These are phyloP conservation scores for Leccinum angustisporum DNA, from an alignment of 1,284 basidiomycete species.

Conservation along the genomic window DNA sequence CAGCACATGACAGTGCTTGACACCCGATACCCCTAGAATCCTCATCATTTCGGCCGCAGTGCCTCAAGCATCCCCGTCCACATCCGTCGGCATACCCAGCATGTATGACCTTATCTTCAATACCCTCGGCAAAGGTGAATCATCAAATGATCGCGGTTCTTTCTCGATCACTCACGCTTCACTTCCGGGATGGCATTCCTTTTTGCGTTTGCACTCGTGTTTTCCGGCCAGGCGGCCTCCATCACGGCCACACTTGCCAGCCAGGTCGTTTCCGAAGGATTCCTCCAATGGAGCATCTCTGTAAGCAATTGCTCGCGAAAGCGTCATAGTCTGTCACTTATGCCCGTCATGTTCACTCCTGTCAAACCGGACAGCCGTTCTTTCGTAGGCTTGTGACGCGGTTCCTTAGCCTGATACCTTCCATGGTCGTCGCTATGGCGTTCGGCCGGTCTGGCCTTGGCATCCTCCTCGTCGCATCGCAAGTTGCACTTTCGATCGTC, in stretches of 20 bases:
- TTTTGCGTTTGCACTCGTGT: constrained; percentile 77
- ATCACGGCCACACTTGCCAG: constrained; percentile 84
- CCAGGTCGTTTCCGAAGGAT: constrained; percentile 82
- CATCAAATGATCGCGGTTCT: background rate
- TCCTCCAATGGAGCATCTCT: constrained; percentile 78
- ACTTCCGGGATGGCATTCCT: constrained; percentile 62
- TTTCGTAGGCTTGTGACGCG: constrained; percentile 74
- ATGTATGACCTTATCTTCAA: constrained; percentile 63
- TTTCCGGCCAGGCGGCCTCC: constrained; percentile 78
- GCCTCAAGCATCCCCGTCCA: constrained; percentile 44
- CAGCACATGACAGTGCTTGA: background rate
- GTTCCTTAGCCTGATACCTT: constrained; percentile 72
- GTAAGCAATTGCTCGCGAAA: constrained; percentile 39
- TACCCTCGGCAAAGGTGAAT: constrained; percentile 59
- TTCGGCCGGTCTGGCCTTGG: constrained; percentile 70
- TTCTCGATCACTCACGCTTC: background rate
- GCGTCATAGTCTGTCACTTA: background rate
- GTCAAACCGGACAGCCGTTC: constrained; percentile 49
- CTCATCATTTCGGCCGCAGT: constrained; percentile 56
- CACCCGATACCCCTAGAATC: constrained; percentile 39
- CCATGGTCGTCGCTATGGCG: constrained; percentile 65
- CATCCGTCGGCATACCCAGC: constrained; percentile 63
- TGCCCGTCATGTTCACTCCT: background rate
- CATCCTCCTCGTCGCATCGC: constrained; percentile 73
- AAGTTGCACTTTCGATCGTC: constrained; percentile 75